Evolutionary conservation across 129 eudicot genomes (phyloP).

Genomic region (Mikania micrantha): DNA sequence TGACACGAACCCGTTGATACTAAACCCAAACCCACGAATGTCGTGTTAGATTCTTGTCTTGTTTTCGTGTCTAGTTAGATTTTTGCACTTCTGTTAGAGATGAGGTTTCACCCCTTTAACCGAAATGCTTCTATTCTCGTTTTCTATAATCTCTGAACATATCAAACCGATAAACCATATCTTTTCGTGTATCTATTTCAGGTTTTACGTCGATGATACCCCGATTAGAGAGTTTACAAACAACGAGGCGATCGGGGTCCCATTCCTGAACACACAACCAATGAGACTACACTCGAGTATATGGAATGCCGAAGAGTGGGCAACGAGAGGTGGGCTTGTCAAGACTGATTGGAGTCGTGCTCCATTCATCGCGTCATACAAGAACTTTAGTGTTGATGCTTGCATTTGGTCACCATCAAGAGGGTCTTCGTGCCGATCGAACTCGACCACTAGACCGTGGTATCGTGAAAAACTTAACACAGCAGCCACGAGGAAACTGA

Average conservation of each 20-base stretch:
- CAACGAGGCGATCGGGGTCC: slow-evolving; percentile 34
- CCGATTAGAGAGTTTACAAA: slow-evolving; percentile 40
- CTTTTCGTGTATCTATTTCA: not conserved
- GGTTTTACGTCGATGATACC: slow-evolving; percentile 35
- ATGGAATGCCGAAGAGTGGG: slow-evolving; percentile 61
- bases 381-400: slow-evolving; percentile 36
- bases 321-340: slow-evolving; percentile 44
- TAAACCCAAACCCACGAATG: no score
- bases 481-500: slow-evolving; percentile 29
- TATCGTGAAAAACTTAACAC: slow-evolving; percentile 32
- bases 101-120: not conserved
- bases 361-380: slow-evolving; percentile 54
- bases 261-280: slow-evolving; percentile 33
- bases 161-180: no score
- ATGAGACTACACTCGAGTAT: slow-evolving; percentile 56
- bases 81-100: no score
- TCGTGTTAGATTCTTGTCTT: no score
- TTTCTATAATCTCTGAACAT: not conserved
- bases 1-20: no score
- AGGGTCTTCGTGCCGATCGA: slow-evolving; percentile 28
- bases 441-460: slow-evolving; percentile 19
- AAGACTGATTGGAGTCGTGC: slow-evolving; percentile 66
- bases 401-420: slow-evolving; percentile 37
- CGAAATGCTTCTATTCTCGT: no score
- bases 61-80: no score